Evolutionary conservation across 2,329 filamentous ascomycete species (phyloP), one percentile per base, ranked within the genome.

Genomic region (Pseudofabraea citricarpa): DNA sequence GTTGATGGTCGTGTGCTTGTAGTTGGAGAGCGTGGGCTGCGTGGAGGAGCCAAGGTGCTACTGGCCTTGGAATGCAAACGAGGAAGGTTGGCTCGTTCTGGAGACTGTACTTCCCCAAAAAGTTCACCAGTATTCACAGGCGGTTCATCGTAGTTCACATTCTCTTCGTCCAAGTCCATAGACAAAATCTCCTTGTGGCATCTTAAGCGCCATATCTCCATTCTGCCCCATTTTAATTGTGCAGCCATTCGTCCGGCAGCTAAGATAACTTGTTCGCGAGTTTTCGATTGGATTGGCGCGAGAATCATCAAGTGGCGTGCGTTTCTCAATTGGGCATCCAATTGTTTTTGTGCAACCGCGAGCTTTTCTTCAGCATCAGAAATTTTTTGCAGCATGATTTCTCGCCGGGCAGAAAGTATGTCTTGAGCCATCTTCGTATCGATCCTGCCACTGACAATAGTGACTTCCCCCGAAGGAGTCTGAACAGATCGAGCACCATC

Each of bases 201-300:
- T 58, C 81, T 91, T 56, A 91, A 78, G 42, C 83, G 86, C 89
- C 90, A 96, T 16, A 96, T 93, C 53, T 95, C 89, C 61, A 94
- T 85, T 48, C 91, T 78, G n/a, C 85, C 83, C 91, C 91, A 96
- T 62, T 93, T 95, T 47, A 98, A 69, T 61, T 91, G 90, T 3
- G 89, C 89, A 44, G 90, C 83, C 66, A 95, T 83, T 6, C 85
- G 81, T 5, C 84, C 88, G 16, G 93, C 91, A 15, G 89, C 86
- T 51, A 85, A 74, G n/a, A 96, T 75, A 43, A 97, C 77, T 46
- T 89, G 79, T 47, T 97, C 91, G 47, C 93, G 77, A 0, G 89
- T 90, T 64, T 90, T 90, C n/a, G 84, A 81, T 57, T 95, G 87
- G 36, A 98, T 89, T 0, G 93, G 93, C 1, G 91, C 88, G 19